Base-by-base conservation (phyloP, 495 filamentous ascomycete species). In the Aspergillus ostianus region DNA sequence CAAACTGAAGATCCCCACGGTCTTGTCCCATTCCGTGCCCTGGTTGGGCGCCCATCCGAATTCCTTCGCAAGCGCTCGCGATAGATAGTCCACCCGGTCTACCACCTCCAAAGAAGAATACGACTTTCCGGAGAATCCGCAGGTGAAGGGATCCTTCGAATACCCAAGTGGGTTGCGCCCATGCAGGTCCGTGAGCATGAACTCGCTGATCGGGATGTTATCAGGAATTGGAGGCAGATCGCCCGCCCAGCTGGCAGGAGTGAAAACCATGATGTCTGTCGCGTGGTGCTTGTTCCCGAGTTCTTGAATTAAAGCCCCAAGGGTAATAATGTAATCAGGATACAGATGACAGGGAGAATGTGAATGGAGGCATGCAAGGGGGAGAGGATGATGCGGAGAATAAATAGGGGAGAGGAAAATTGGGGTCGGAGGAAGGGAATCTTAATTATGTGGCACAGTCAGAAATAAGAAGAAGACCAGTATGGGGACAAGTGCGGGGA, bases 11-110 rank as follows among this genome's bases (percentile, higher is more conserved):
- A 93, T 73, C 12, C 82, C 87, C 51, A 92, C 64, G 21, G 92
- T 86, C 74, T 94, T 97, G 64, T 97, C 92, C 88, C 89, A 96
- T 67, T 92, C 89, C 0, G 83, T 84, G 20, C 90, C 91, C 58
- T 82, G 64, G 62, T 93, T 93, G 8, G 88, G 83, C 27, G 79
- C 63, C 88, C 90, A 96, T 51, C 84, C 86, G 63, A 94, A 74
- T 61, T 90, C 85, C 66, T 91, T 88, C 9, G 85, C 77, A 5
- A 97, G 71, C 5, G 82, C 86, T 54, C 87, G 82, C 15, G 91
- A 84, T n/a, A 96, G 77, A 48, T 80, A 75, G 18, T 92, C 84
- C 3, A 89, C 83, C 2, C 91, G 83, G 48, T 87, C 80, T 29
- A 79, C 83, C 20, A 91, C 80, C 62, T 94, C 85, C 17, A 77